Base-by-base conservation (phyloP, 331 rosid genomes). In the Acacia concinna region DNA sequence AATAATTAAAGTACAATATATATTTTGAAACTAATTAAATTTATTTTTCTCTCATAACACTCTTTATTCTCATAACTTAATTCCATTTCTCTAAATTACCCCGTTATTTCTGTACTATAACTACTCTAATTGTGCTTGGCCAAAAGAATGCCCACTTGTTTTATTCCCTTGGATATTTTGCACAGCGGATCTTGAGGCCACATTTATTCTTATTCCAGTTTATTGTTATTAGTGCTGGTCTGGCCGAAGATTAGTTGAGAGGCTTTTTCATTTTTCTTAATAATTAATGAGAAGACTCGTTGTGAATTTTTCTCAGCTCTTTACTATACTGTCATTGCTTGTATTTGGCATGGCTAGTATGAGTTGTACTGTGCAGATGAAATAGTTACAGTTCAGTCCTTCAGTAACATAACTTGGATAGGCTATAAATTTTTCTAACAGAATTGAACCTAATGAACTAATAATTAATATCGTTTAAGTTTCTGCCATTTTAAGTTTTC, bases 371-470 rank as follows among this genome's bases (percentile, higher is more conserved):
- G 52, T 18, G 47, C 20, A 79, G 62, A 32, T 38, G 72, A 70
- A 75, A 71, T 54, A 70, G 15, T 54, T 32, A 34, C 47, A 44
- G 73, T 40, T 67, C 75, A 30, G 40, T 75, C 6, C 41, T 6
- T 63, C 10, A 32, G 14, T 3, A 32, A 32, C 23, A 63, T 18
- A 64, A 64, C 44, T 64, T 34, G 9, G 27, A n/a, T n/a, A 7
- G 70, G 70, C 63, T 66, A 43, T 46, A 27, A 47, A 37, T 46
- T 32, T 15, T 34, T 66, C 67, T 52, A 28, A 73, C 69, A 40
- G 41, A 66, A n/a, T 35, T 74, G 78, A 68, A 62, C 49, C 65
- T 75, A 66, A 78, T 71, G 43, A 56, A 8, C 27, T 54, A 68
- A 40, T 40, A 13, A n/a, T n/a, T 21, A 15, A 40, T 8, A 12